These are phyloP conservation scores for Bryoglossum gracile DNA, from an alignment of 495 filamentous ascomycete species.

Conservation along the genomic window DNA sequence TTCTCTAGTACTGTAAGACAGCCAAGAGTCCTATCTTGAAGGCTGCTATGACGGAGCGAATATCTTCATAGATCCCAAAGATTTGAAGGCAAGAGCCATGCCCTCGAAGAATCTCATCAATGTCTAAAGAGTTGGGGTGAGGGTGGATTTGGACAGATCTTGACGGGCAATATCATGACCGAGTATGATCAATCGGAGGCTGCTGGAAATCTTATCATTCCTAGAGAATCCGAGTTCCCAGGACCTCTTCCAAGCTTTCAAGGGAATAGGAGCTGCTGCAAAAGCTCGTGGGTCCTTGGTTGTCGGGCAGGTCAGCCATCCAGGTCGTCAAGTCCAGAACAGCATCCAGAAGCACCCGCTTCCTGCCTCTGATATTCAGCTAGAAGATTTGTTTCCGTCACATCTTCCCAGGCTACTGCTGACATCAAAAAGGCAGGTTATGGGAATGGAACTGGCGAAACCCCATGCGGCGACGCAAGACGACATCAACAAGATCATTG, in stretches of 20 bases:
- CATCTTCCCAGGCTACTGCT: slow-evolving; percentile 14
- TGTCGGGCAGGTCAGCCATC: slow-evolving; percentile 54
- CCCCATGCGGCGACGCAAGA: slow-evolving; percentile 51
- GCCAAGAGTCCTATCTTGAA: slow-evolving; percentile 57
- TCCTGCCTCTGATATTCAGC: slow-evolving; percentile 52
- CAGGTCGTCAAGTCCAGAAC: slow-evolving; percentile 48
- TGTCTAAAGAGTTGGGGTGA: slow-evolving; percentile 55
- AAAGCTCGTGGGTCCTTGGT: slow-evolving; percentile 50
- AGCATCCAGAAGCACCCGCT: slow-evolving; percentile 48
- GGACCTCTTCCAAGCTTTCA: slow-evolving; percentile 54
- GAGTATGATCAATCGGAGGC: slow-evolving; percentile 51
- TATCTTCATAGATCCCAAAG: slow-evolving; percentile 47
- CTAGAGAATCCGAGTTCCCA: slow-evolving; percentile 34
- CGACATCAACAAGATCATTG: slow-evolving; percentile 55
- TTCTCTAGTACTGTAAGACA: slow-evolving; percentile 49
- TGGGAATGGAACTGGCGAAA: slow-evolving; percentile 32
- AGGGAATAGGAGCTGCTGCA: slow-evolving; percentile 37
- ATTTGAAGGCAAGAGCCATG: slow-evolving; percentile 45
- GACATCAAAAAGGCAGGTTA: slow-evolving; percentile 26
- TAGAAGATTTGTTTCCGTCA: slow-evolving; percentile 27
- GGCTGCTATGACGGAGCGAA: slow-evolving; percentile 54
- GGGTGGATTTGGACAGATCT: slow-evolving; percentile 47
- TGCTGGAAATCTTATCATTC: slow-evolving; percentile 52
- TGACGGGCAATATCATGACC: slow-evolving; percentile 59
- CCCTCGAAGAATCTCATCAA: slow-evolving; percentile 50